Conservation (phyloP, 2,329 filamentous ascomycete species). For the Cryphonectria parasitica region DNA sequence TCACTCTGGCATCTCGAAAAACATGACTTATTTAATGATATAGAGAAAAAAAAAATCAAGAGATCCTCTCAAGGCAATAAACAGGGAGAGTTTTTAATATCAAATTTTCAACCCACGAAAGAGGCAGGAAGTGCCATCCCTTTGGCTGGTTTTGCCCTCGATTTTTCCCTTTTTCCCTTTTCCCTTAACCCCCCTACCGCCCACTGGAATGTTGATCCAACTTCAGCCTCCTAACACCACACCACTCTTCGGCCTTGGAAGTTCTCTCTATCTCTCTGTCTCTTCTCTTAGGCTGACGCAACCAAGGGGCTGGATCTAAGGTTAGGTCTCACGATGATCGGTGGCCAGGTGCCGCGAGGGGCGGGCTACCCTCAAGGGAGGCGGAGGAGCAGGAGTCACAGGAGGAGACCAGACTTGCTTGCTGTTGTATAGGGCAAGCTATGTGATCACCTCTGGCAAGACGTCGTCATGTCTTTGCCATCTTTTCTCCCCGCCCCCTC, state of each 20-base stretch:
- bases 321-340: conserved; percentile 4
- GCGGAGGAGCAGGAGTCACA: not conserved
- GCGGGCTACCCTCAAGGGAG: conserved; percentile 21
- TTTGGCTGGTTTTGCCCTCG: conserved; percentile 11
- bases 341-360: not conserved
- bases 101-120: not conserved
- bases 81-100: conserved; percentile 7
- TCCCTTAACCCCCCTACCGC: conserved; percentile 12
- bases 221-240: conserved; percentile 19
- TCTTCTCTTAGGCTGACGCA: conserved; percentile 10
- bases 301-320: conserved; percentile 25
- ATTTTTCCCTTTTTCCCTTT: not conserved
- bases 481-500: conserved; percentile 5
- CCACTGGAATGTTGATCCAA: conserved; percentile 30
- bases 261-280: not conserved
- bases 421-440: conserved; percentile 1
- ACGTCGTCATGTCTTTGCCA: conserved; percentile 18
- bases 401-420: conserved; percentile 12
- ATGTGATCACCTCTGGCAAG: conserved; percentile 22
- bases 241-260: too few species aligned
- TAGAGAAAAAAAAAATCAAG: too few species aligned
- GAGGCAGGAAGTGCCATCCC: conserved; percentile 11
- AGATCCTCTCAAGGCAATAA: conserved; percentile 1
- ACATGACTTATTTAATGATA: not conserved
- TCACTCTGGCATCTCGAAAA: not conserved